Evolutionary conservation across 495 filamentous ascomycete genomes (phyloP).

Genomic region (Penicillium herquei): DNA sequence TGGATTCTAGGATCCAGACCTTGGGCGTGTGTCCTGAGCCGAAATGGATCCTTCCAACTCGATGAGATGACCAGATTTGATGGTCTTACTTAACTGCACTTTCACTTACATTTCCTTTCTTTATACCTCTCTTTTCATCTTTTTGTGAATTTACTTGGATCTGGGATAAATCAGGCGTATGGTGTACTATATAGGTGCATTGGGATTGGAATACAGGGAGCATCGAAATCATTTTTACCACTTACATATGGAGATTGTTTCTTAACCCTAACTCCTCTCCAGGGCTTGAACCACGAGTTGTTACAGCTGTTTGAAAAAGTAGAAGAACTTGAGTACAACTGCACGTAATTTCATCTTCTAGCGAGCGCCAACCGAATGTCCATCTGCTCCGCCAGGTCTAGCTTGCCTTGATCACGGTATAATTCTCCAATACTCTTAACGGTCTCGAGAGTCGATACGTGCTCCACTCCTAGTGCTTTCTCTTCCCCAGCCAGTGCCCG

Average conservation of each 20-base stretch:
- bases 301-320: too few species aligned
- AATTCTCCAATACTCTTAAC: neutral
- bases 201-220: slow-evolving; percentile 5
- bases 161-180: neutral
- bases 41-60: neutral
- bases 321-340: too few species aligned
- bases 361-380: neutral
- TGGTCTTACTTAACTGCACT: neutral
- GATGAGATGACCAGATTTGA: neutral
- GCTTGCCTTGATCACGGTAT: neutral
- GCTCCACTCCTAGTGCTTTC: neutral
- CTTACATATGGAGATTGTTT: too few species aligned
- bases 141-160: neutral
- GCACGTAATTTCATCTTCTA: too few species aligned
- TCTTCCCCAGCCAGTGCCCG: neutral
- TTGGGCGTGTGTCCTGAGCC: slow-evolving; percentile 19
- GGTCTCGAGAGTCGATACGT: neutral
- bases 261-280: too few species aligned
- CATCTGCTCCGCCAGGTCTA: neutral
- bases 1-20: slow-evolving; percentile 20
- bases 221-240: too few species aligned
- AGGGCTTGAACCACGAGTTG: too few species aligned
- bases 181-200: slow-evolving; percentile 8
- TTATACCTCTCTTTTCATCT: neutral
- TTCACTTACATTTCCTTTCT: slow-evolving; percentile 2